These are phyloP conservation scores for Combretum micranthum DNA, from an alignment of 345 rosid genomes.

Conservation along the genomic window DNA sequence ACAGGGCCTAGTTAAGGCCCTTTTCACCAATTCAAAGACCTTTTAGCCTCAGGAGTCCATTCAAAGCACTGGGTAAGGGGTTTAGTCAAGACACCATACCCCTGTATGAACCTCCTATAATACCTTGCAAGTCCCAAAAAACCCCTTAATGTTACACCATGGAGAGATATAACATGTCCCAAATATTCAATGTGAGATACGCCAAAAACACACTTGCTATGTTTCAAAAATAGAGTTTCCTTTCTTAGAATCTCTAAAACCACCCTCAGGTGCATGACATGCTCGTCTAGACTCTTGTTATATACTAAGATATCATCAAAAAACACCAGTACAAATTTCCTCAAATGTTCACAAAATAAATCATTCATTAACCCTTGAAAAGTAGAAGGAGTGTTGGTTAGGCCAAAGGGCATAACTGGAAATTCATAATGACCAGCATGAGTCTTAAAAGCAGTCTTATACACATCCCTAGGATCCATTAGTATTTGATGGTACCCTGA, in stretches of 20 bases:
- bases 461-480: background rate
- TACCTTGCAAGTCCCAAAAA: too few species aligned
- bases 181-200: too few species aligned
- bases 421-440: background rate
- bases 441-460: background rate
- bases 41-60: background rate
- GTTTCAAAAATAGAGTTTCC: too few species aligned
- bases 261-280: too few species aligned
- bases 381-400: background rate
- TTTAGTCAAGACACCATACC: background rate
- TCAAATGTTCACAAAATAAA: too few species aligned
- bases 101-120: background rate
- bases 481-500: background rate
- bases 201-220: too few species aligned
- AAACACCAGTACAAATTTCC: too few species aligned
- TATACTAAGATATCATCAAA: too few species aligned
- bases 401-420: slow-evolving; percentile 1
- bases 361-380: slow-evolving; percentile 4
- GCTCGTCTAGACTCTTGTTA: too few species aligned
- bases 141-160: too few species aligned
- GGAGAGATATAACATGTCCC: too few species aligned
- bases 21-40: background rate
- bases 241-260: too few species aligned
- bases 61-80: background rate
- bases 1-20: background rate